Evolutionary conservation across 2,329 filamentous ascomycete genomes (phyloP).

Genomic region (Catunica adiposa): DNA sequence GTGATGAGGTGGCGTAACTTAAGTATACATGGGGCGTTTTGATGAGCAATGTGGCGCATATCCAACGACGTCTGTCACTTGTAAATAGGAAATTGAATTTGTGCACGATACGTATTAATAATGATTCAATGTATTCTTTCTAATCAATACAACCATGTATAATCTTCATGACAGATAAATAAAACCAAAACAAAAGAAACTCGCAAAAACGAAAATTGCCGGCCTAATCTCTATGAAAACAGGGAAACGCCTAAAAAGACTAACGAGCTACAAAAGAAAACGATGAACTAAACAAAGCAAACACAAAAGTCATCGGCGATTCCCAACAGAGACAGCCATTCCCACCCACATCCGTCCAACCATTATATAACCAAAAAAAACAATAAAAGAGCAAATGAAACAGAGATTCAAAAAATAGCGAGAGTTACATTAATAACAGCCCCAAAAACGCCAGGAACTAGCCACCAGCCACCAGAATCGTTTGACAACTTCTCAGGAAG

Average conservation of each 20-base stretch:
- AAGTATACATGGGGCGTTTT: too few species aligned
- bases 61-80: too few species aligned
- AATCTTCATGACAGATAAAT: not conserved
- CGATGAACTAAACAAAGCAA: not conserved
- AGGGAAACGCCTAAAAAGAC: not conserved
- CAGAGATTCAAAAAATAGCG: not conserved
- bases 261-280: too few species aligned
- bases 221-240: not conserved
- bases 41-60: too few species aligned
- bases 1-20: not conserved
- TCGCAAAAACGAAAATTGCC: not conserved
- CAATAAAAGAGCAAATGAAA: not conserved
- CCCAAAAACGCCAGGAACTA: too few species aligned
- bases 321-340: slow-evolving; percentile 1
- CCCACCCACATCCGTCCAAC: not conserved
- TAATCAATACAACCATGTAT: not conserved
- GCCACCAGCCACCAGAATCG: too few species aligned
- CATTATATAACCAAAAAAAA: not conserved
- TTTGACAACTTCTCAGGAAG: slow-evolving; percentile 12
- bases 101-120: too few species aligned
- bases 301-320: not conserved
- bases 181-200: not conserved
- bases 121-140: not conserved
- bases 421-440: slow-evolving; percentile 2
- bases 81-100: too few species aligned